Percentiles rank a stretch among this genome's conserved stretches.
Conservation (phyloP, 805 yeast genomes). For the Wickerhamomyces canadensis region DNA sequence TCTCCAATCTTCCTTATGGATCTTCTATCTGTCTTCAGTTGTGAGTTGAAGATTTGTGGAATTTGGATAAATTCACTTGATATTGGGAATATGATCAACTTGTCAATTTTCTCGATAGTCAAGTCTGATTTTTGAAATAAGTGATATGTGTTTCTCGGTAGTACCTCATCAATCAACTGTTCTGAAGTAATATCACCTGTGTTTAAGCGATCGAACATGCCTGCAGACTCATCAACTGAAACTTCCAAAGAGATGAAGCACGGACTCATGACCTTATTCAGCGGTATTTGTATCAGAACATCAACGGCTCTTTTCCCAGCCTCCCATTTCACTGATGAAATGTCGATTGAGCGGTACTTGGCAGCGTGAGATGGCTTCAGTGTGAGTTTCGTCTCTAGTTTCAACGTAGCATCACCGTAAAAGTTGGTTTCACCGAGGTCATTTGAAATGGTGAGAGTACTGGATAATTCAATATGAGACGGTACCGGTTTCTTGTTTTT, state of each 20-base stretch:
- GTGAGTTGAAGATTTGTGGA: conserved; percentile 5
- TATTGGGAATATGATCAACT: conserved; percentile 10
- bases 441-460: conserved; percentile 27
- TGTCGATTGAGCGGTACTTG: neutral
- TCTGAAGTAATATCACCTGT: conserved; percentile 5
- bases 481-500: conserved; percentile 5
- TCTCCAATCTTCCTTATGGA: conserved; percentile 12
- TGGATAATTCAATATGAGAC: conserved; percentile 12
- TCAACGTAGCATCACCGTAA: conserved; percentile 24
- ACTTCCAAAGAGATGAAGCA: conserved; percentile 11
- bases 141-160: neutral
- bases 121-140: neutral
- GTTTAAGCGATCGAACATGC: conserved; percentile 10
- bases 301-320: conserved; percentile 19
- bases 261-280: conserved; percentile 1
- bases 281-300: conserved; percentile 2
- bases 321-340: conserved; percentile 11
- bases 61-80: conserved; percentile 14
- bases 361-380: neutral
- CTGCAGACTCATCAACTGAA: conserved; percentile 1
- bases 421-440: conserved; percentile 37
- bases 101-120: neutral
- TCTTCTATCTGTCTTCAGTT: conserved; percentile 16
- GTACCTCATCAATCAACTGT: conserved; percentile 6
- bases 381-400: conserved; percentile 3